A percentile compares a stretch with the other conserved stretches of the same genome.
These are phyloP conservation scores for Isatis lusitanica DNA, from an alignment of 441 rosid genomes.

Conservation along the genomic window DNA sequence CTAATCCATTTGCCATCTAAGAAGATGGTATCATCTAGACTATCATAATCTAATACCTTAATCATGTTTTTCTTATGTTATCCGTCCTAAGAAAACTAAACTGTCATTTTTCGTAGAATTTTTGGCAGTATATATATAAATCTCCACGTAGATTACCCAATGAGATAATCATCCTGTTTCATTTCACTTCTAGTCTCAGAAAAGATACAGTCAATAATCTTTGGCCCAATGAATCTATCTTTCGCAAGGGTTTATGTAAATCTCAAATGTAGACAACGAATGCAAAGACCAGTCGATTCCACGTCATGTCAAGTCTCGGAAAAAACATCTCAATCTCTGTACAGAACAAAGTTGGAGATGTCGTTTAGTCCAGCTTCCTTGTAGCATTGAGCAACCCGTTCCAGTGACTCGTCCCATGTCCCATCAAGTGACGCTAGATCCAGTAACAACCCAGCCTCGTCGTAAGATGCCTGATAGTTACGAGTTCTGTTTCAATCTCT, in stretches of 20 bases:
- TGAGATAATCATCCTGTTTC: slow-evolving; percentile 15
- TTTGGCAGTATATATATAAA: slow-evolving; percentile 23
- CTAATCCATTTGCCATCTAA: slow-evolving; percentile 41
- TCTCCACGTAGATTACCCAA: slow-evolving; percentile 22
- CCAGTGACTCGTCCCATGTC: slow-evolving; percentile 65
- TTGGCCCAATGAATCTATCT: slow-evolving; percentile 9
- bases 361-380: slow-evolving; percentile 69
- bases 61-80: slow-evolving; percentile 3
- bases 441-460: slow-evolving; percentile 81
- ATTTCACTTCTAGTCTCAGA: slow-evolving; percentile 23
- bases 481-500: slow-evolving; percentile 7
- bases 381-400: slow-evolving; percentile 63
- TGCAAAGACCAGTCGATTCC: not conserved
- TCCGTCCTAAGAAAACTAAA: slow-evolving; percentile 21
- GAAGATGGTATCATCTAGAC: slow-evolving; percentile 18
- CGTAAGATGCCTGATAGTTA: slow-evolving; percentile 61
- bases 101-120: slow-evolving; percentile 1
- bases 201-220: slow-evolving; percentile 30
- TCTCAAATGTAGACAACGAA: not conserved
- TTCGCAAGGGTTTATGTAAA: slow-evolving; percentile 16
- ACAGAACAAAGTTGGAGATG: slow-evolving; percentile 55
- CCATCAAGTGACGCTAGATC: slow-evolving; percentile 86
- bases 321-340: slow-evolving; percentile 49
- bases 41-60: slow-evolving; percentile 12
- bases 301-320: not conserved